phyloP scores from a whole-genome alignment of 306 rosid genomes.

The Fragaria ananassa region DNA sequence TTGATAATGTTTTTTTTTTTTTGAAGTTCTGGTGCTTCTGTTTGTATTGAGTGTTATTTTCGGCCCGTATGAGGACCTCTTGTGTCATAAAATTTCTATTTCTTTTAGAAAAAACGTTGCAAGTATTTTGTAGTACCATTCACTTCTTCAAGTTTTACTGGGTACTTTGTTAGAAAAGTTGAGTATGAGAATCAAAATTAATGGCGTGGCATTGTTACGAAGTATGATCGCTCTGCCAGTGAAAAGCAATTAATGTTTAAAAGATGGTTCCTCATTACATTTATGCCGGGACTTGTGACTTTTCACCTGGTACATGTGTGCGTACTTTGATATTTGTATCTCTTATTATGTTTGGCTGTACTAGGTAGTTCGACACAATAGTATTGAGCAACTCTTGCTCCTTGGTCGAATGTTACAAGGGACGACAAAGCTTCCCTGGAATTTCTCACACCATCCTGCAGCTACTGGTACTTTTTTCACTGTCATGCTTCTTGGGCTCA shows the following conservation, averaged over 20 bases:
- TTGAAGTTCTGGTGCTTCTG: not conserved
- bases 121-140: not conserved
- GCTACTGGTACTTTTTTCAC: constrained; percentile 95
- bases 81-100: not conserved
- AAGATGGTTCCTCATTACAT: not conserved
- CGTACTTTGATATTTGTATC: constrained; percentile 12
- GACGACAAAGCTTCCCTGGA: constrained; percentile 83
- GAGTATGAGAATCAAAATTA: not conserved
- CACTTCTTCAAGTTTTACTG: not conserved
- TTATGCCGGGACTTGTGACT: not conserved
- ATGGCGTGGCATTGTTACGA: not conserved
- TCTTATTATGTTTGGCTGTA: constrained; percentile 22
- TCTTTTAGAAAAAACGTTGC: not conserved
- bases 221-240: not conserved
- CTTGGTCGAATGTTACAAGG: constrained; percentile 95
- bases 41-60: not conserved
- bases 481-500: constrained; percentile 93
- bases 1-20: not conserved
- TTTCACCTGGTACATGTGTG: constrained; percentile 1
- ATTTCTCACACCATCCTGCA: constrained; percentile 91
- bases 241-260: no score
- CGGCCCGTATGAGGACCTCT: not conserved
- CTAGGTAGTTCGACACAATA: constrained; percentile 88
- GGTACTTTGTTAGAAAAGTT: not conserved
- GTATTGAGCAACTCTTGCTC: constrained; percentile 97